These are phyloP conservation scores for Lolium multiflorum DNA, from an alignment of 176 grass and related monocot genomes.

Conservation along the genomic window DNA sequence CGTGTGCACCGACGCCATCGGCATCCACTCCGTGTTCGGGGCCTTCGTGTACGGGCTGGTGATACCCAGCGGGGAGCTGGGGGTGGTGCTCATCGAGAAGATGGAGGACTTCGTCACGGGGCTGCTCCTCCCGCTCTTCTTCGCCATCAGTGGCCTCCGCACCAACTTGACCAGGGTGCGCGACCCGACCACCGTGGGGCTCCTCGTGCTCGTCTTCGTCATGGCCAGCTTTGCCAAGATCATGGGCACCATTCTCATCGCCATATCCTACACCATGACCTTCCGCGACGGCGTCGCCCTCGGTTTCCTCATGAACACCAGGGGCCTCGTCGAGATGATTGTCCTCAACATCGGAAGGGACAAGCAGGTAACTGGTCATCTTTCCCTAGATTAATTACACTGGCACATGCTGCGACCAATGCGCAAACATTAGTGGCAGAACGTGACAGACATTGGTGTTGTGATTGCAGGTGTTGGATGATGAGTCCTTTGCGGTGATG, in stretches of 20 bases:
- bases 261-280: slow-evolving; percentile 56
- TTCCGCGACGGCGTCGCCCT: slow-evolving; percentile 66
- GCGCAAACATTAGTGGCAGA: neutral
- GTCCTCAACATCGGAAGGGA: slow-evolving; percentile 73
- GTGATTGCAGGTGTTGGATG: slow-evolving; percentile 49
- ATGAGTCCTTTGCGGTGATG: slow-evolving; percentile 61
- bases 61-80: slow-evolving; percentile 57
- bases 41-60: slow-evolving; percentile 71
- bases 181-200: slow-evolving; percentile 40
- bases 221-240: slow-evolving; percentile 71
- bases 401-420: neutral
- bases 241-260: slow-evolving; percentile 56
- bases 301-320: slow-evolving; percentile 68
- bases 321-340: slow-evolving; percentile 65
- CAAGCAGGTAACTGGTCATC: slow-evolving; percentile 42
- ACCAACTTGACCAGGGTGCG: slow-evolving; percentile 50
- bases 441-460: neutral
- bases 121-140: slow-evolving; percentile 65
- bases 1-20: slow-evolving; percentile 56
- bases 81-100: slow-evolving; percentile 58
- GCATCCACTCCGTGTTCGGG: slow-evolving; percentile 66
- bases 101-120: slow-evolving; percentile 65
- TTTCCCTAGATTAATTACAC: neutral
- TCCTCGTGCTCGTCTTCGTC: slow-evolving; percentile 59
- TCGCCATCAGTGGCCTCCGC: slow-evolving; percentile 62